Base-by-base conservation (phyloP, 306 rosid genomes). In the Acacia melanoxylon region DNA sequence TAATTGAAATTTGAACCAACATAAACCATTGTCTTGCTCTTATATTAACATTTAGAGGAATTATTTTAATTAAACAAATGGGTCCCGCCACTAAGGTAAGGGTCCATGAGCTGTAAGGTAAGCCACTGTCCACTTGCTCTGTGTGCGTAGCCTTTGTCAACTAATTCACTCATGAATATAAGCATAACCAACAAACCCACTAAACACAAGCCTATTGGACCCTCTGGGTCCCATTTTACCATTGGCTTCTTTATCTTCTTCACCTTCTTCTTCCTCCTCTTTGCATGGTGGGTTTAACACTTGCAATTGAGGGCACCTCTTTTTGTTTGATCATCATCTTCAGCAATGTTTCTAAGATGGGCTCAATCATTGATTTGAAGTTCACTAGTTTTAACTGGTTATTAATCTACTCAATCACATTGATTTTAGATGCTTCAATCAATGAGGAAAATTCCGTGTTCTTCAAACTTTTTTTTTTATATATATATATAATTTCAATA, bases 211-310 rank as follows among this genome's bases (percentile, higher is more conserved):
- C 75, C 65, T 65, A 8, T 40, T 62, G 46, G 81, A 35, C 45
- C 75, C 78, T 9, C 19, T 35, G 17, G 84, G 84, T 41, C 86
- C 86, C 69, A 10, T 63, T 16, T 6, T 14, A 2, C 79, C 76
- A 20, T 25, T 75, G 74, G 68, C 78, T 13, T 62, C 40, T 33
- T 45, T 25, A 65, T 31, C 65, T 15, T 22, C 77, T 68, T 77
- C 52, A 59, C 46, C 46, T 40, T 17, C 7, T 49, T 75, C 69
- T 16, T 46, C 52, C 58, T 51, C 22, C 58, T 15, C 58, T 19
- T 19, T 7, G 7, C 59, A 51, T 14, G 19, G 58, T 16, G 62
- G 27, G 14, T 40, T 27, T 2, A 9, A 40, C 61, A 27, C 71
- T 74, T 27, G 63, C 68, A 45, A 59, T 77, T 13, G 46, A 73